Evolutionary conservation across 106 monocot species (phyloP), one percentile per base, ranked within the genome.

Genomic region (Acanthochlamys bracteata): DNA sequence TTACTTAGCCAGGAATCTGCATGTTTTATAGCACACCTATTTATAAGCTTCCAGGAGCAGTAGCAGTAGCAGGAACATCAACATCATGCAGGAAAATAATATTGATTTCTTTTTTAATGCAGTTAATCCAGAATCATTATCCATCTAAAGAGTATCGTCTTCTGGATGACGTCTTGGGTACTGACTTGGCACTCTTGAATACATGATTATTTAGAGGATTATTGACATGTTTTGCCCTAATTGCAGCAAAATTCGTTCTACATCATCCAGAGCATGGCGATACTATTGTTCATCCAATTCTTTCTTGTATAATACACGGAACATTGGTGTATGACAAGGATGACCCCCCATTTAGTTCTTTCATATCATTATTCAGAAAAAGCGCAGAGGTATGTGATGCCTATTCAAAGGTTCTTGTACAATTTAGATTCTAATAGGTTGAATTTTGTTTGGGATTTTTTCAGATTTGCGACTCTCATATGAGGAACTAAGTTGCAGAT

Each of bases 261-360:
- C 92, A 98, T 74, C 96, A 98, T 81, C 96, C 96, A 11, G 96
- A 98, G 78, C 96, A 98, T 75, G 96, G 96, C 10, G 91, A 98
- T 83, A 88, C 96, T 61, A 69, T 98, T 74, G 72, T 92, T 55
- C 96, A 98, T 83, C 96, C 96, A 7, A 83, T 98, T 70, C 96
- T 98, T 66, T 98, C 96, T 59, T 83, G 87, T 68, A 92, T 98
- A 83, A 98, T 98, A 53, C 85, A 92, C 66, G 96, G 88, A 41
- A 80, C 91, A 45, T 41, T 92, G 65, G 52, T 74, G 43, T 98
- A 98, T 75, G 75, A 88, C 65, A 88, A 83, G 69, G 76, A 73
- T 63, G 70, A 75, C 58, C 58, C 85, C 59, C 96, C 92, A 55
- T 98, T 98, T 67, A 74, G 78, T 66, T 91, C 96, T 60, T 98